Evolutionary conservation across 2,329 filamentous ascomycete genomes (phyloP), one percentile per base, ranked within the genome.

Genomic region (Paecilomyces sp.): DNA sequence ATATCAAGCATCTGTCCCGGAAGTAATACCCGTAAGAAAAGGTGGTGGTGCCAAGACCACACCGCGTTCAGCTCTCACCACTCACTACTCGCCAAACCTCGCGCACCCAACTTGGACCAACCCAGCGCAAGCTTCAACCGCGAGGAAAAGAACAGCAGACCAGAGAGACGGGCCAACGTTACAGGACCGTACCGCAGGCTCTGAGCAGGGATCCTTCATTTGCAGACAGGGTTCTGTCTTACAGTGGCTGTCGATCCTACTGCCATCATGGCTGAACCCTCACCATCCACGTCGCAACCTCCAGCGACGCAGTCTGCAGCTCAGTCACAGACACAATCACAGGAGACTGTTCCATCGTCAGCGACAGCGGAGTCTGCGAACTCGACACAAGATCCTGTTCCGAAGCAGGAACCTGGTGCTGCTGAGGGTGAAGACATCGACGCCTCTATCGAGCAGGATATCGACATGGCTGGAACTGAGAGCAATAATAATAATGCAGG

Each of bases 381-480:
- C 18, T 47, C n/a, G 6, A 15, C 13, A 18, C 41, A 47, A 15
- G 55, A 61, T 25, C 63, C 67, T 50, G 58, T 67, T 34, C 59
- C 66, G 25, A 57, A 67, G 36, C 60, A 65, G 54, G 70, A 69
- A 28, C 64, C 65, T 31, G 69, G 70, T 13, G 58, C 64, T 18
- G 56, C 63, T 54, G 70, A 68, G 28, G 57, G 58, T 30, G 56
- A 62, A 34, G 67, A 71, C 33, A 60, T 73, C 57, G 71, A 77
- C 62, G 63, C 69, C 54, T 70, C 68, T 50, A 68, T 73, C 61
- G 74, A 75, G 34, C 68, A 73, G 54, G 74, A 76, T 57, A 67
- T 75, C 60, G 70, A 75, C 31, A 69, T 76, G 69, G 68, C 67
- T 65, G 65, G 69, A 56, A 62, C 68, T 36, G 62, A 62, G 54